Evolutionary conservation across 2,329 filamentous ascomycete species (phyloP).

Genomic region (Cercospora sojina): DNA sequence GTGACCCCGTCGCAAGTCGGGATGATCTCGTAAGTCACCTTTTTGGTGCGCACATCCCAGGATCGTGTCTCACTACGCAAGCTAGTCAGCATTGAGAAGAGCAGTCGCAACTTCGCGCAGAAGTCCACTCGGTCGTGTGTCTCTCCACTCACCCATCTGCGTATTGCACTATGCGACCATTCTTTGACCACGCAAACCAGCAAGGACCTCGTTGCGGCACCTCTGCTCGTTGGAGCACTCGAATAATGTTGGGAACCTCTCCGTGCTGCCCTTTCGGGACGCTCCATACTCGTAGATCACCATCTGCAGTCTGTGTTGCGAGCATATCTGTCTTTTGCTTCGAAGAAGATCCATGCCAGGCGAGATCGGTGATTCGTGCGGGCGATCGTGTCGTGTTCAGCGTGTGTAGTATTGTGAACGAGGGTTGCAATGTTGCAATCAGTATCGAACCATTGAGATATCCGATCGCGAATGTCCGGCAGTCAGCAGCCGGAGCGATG

Average conservation of each 20-base stretch:
- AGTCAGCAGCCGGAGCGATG: slow-evolving; percentile 83
- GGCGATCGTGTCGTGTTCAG: slow-evolving; percentile 79
- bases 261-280: slow-evolving; percentile 79
- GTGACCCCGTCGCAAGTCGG: slow-evolving; percentile 79
- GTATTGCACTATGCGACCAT: slow-evolving; percentile 90
- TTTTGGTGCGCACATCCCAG: slow-evolving; percentile 98
- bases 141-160: slow-evolving; percentile 75
- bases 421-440: slow-evolving; percentile 82
- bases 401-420: slow-evolving; percentile 92
- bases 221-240: slow-evolving; percentile 78
- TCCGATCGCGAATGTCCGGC: slow-evolving; percentile 91
- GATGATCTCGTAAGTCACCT: slow-evolving; percentile 85
- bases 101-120: background rate
- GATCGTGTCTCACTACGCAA: slow-evolving; percentile 71
- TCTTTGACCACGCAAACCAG: slow-evolving; percentile 99
- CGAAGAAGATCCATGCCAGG: slow-evolving; percentile 95
- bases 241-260: slow-evolving; percentile 75
- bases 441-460: slow-evolving; percentile 95
- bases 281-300: slow-evolving; percentile 94
- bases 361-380: slow-evolving; percentile 80
- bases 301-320: slow-evolving; percentile 85
- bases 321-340: slow-evolving; percentile 98
- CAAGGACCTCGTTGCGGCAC: slow-evolving; percentile 73
- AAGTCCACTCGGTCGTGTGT: background rate
- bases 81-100: background rate